Evolutionary conservation across 2,329 filamentous ascomycete species (phyloP), one percentile per base, ranked within the genome.

Genomic region (Leptographium radiaticola): DNA sequence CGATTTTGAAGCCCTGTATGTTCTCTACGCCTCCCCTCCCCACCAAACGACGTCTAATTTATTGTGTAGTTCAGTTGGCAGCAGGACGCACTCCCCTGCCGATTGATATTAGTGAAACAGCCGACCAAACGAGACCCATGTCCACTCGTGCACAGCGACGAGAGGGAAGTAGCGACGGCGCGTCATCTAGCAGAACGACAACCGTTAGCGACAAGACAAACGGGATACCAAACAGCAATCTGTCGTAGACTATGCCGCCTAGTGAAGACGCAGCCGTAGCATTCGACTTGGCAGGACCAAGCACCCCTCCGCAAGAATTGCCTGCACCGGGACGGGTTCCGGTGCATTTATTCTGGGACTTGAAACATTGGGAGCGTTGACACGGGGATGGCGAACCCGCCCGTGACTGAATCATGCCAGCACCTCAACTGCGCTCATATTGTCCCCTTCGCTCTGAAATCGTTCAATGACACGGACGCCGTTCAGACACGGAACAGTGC

Each of bases 1-100:
- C 53, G 1, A 43, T 57, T 20, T 30, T 57, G 8, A 55, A 55
- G 33, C 50, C 55, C 2, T 53, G 55, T 55, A 51, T 20, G 51
- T 44, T 51, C 3, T 46, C 16, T 11, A n/a, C 46, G 13, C 44
- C 16, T 51, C 38, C 8, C 16, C 36, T 40, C 20, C 20, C 34
- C 12, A 25, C 20, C 11, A 31, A 12, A 18, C 43, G 12, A 13
- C 15, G 5, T 45, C 18, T 31, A 45, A 30, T 45, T 31, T 31
- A 30, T 45, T 13, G 34, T 52, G 13, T n/a, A 56, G 49, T 56
- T 31, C 38, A 18, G 25, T 30, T 53, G 1, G 43, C 52, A 11
- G 49, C 44, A 2, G 55, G 55, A 10, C 34, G 51, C 7, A 15
- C 30, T 8, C 55, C 40, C 16, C 55, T 5, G 25, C 25, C 25